A percentile compares a stretch with the other conserved stretches of the same genome.
These are phyloP conservation scores for Zoysia japonica DNA, from an alignment of 176 grass and related monocot species.

Conservation along the genomic window DNA sequence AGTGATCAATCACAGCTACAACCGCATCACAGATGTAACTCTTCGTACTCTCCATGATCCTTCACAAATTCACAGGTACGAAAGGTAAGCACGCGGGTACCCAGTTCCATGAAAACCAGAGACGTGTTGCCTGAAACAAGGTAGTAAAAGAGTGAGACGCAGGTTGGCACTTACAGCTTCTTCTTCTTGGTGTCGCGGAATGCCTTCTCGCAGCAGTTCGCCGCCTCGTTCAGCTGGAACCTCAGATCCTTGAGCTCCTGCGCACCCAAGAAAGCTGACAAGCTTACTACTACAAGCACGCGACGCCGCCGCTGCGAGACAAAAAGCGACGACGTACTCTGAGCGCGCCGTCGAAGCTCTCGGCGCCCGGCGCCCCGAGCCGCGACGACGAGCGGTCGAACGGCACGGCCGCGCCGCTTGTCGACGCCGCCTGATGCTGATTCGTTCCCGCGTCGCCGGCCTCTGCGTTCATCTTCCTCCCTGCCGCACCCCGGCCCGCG, in stretches of 20 bases:
- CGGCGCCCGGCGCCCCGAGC: not conserved
- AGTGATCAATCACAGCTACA: conserved; percentile 78
- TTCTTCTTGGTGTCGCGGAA: conserved; percentile 63
- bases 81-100: not conserved
- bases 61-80: conserved; percentile 4
- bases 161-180: conserved; percentile 49
- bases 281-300: not conserved
- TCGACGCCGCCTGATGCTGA: not conserved
- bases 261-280: not conserved
- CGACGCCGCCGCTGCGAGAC: not conserved
- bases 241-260: conserved; percentile 90
- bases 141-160: not conserved
- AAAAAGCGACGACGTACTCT: conserved; percentile 19
- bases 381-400: conserved; percentile 36
- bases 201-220: conserved; percentile 76
- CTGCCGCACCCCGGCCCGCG: not conserved
- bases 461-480: conserved; percentile 9
- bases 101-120: not conserved
- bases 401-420: conserved; percentile 28
- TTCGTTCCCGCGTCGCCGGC: not conserved
- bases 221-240: conserved; percentile 73
- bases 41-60: conserved; percentile 77
- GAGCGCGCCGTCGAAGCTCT: conserved; percentile 55
- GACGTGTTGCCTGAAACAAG: not conserved
- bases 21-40: conserved; percentile 77